These are phyloP conservation scores for Diversispora eburnea DNA, from an alignment of 192 early-diverging fungal species.

Conservation along the genomic window DNA sequence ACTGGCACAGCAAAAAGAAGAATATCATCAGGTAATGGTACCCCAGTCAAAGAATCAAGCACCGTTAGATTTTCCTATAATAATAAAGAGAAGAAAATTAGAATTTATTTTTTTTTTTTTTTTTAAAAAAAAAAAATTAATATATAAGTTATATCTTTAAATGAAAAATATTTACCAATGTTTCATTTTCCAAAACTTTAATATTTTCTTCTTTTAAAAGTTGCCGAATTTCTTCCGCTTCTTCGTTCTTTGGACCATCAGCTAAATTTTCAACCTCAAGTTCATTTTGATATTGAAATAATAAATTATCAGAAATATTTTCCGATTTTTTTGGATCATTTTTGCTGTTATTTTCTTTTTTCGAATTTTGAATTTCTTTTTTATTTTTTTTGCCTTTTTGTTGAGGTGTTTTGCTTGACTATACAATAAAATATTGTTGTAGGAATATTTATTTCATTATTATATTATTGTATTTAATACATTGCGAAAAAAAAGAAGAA, in stretches of 20 bases:
- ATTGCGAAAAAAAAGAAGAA: not conserved
- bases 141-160: not conserved
- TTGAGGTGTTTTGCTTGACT: conserved; percentile 67
- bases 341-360: not conserved
- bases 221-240: conserved; percentile 47
- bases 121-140: not conserved
- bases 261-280: conserved; percentile 27
- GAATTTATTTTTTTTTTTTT: too few relatives aligned
- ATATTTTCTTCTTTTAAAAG: conserved; percentile 59
- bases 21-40: conserved; percentile 75
- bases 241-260: conserved; percentile 24
- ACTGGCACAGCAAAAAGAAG: conserved; percentile 85
- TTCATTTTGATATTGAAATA: conserved; percentile 12
- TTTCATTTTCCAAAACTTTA: conserved; percentile 50
- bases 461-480: not conserved
- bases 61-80: conserved; percentile 53
- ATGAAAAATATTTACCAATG: conserved; percentile 33
- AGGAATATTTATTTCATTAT: not conserved
- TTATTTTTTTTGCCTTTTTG: conserved; percentile 72
- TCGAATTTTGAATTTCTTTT: conserved; percentile 51
- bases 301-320: not conserved
- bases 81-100: not conserved
- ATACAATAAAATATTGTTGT: conserved; percentile 4
- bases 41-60: conserved; percentile 77
- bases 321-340: conserved; percentile 23